Base-by-base conservation (phyloP, 441 rosid genomes). In the Erysimum cheiri region DNA sequence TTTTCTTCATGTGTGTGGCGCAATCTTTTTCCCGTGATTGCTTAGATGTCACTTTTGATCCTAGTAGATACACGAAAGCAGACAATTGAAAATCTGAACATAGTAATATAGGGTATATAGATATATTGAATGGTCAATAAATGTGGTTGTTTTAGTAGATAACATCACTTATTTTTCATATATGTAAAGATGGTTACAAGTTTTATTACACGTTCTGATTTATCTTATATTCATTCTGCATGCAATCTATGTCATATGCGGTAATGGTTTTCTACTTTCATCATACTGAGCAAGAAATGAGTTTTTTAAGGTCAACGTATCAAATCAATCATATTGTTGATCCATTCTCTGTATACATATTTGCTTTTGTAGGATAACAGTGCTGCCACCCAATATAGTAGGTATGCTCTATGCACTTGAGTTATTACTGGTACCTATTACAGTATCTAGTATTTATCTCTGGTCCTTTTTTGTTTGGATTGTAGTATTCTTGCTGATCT, bases 291-390 rank as follows among this genome's bases (percentile, higher is more conserved):
- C 28, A 35, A 53, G 55, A 55, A 31, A 54, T 48, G 35, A 32
- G 26, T 33, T 8, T 63, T 4, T 11, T 29, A 28, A 26, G 36
- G 26, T 69, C 54, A 63, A 8, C 22, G 56, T 39, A 15, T 39
- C 33, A 41, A 48, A 70, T 47, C 39, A 57, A 13, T 40, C 36
- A 64, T 29, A 52, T 44, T 59, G 5, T 53, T 76, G 56, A 64
- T 26, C 40, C 19, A 5, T 62, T 71, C 56, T 59, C 35, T 64
- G 62, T 54, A 48, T 33, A 22, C 24, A 60, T 63, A 19, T 24
- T 22, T 59, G 63, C 73, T 74, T 81, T 76, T 87, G 86, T 93
- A 96, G 99, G 95, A 89, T 67, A 85, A 70, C 74, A 91, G 80
- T 71, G 75, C 75, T 33, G 62, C 79, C 72, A 69, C 73, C 83